Conservation (phyloP, 23 red algal species). For the Gracilaria gracilis region DNA sequence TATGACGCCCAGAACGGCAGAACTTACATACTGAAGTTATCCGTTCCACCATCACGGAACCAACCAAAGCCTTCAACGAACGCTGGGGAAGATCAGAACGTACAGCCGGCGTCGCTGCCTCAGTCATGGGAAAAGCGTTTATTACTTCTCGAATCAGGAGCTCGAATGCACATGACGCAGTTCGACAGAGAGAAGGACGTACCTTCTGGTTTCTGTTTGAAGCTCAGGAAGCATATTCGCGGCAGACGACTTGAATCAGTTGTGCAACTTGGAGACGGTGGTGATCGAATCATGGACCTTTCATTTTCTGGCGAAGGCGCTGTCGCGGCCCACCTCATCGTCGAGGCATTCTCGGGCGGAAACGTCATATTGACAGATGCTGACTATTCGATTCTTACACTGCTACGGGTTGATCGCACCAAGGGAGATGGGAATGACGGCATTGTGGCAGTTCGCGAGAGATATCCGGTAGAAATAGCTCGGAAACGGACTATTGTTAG, state of each 20-base stretch:
- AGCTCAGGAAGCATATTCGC: conserved; percentile 97
- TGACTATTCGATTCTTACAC: conserved; percentile 81
- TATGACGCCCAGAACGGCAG: conserved; percentile 85
- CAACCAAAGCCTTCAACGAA: not conserved
- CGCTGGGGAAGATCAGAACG: not conserved
- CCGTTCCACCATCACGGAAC: conserved; percentile 73
- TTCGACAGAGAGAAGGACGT: conserved; percentile 86
- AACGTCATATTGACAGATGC: conserved; percentile 97
- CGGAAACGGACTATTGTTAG: conserved; percentile 9
- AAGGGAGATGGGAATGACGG: conserved; percentile 35
- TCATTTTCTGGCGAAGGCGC: conserved; percentile 72
- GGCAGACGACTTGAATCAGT: conserved; percentile 81
- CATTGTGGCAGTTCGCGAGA: conserved; percentile 48
- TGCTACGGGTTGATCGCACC: conserved; percentile 65
- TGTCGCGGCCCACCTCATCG: conserved; percentile 73
- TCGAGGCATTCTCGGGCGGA: conserved; percentile 90
- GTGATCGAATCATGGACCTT: conserved; percentile 92
- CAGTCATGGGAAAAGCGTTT: conserved; percentile 76
- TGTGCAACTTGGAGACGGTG: conserved; percentile 66
- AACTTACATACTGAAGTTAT: conserved; percentile 93
- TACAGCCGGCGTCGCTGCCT: not conserved
- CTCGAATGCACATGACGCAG: conserved; percentile 87
- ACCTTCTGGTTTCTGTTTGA: conserved; percentile 93
- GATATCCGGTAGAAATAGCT: conserved; percentile 59
- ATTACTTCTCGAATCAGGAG: conserved; percentile 93